phyloP scores from a whole-genome alignment of 495 filamentous ascomycete species.

The Penicillium canescens region DNA sequence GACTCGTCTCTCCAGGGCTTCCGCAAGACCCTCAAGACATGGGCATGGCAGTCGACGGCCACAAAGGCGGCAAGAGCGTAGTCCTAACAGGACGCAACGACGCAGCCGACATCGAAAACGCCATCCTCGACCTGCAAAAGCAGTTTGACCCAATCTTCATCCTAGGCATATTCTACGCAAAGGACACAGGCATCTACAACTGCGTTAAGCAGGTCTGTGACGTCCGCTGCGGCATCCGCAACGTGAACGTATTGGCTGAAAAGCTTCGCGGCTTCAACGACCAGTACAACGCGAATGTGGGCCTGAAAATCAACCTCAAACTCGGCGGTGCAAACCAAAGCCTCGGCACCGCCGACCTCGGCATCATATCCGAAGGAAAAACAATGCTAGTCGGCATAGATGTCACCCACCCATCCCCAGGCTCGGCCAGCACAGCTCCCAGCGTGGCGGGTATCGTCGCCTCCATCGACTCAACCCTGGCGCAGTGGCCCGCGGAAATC shows the following conservation, averaged over 20 bases:
- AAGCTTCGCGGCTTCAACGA: slow-evolving; percentile 47
- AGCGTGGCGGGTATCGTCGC: slow-evolving; percentile 57
- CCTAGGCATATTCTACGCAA: slow-evolving; percentile 60
- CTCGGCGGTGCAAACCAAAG: slow-evolving; percentile 76
- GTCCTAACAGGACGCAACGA: slow-evolving; percentile 10
- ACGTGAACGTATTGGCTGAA: slow-evolving; percentile 56
- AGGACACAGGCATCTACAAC: slow-evolving; percentile 58
- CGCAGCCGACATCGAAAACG: slow-evolving; percentile 22
- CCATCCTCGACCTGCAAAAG: slow-evolving; percentile 30
- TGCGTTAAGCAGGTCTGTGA: slow-evolving; percentile 69
- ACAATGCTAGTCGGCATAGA: slow-evolving; percentile 89
- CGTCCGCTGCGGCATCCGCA: slow-evolving; percentile 60
- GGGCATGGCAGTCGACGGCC: slow-evolving; percentile 24
- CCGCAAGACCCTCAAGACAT: slow-evolving; percentile 24
- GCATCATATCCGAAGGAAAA: slow-evolving; percentile 58
- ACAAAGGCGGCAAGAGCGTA: slow-evolving; percentile 18
- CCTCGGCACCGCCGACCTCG: slow-evolving; percentile 49
- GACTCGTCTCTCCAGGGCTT: slow-evolving; percentile 14
- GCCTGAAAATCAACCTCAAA: slow-evolving; percentile 84
- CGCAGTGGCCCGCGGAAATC: slow-evolving; percentile 33
- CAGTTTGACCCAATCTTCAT: slow-evolving; percentile 50
- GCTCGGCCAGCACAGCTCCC: slow-evolving; percentile 56
- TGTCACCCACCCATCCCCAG: slow-evolving; percentile 84
- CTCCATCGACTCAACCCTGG: slow-evolving; percentile 21
- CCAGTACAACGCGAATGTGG: slow-evolving; percentile 73